Base-by-base conservation (phyloP, 2,329 filamentous ascomycete species). In the Cryphonectria nitschkei region DNA sequence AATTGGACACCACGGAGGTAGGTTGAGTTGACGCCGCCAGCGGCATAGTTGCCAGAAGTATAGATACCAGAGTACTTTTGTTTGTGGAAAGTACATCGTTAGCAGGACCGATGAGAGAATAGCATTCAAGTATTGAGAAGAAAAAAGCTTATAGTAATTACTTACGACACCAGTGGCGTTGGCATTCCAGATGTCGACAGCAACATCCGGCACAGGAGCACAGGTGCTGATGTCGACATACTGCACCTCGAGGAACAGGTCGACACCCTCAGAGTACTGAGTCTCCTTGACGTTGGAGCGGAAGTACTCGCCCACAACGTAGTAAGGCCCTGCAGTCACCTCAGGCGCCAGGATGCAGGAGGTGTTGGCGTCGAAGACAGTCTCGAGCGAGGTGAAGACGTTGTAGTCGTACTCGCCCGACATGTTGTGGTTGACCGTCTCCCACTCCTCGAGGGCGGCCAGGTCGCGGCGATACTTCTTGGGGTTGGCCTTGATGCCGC, bases 141-240 rank as follows among this genome's bases (percentile, higher is more conserved):
- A 32, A 2, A 14, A 8, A 11, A n/a, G 8, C 9, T 26, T 4
- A 9, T 32, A 7, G 1, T 11, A 50, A 43, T 65, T 65, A 50
- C 63, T 65, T 65, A 65, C 63, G 26, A 81, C 79, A 69, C 83
- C 82, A 0, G 80, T 81, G 11, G 80, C 78, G 67, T 82, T 82
- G 73, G 77, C 77, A 75, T 83, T 81, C 84, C 84, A 85, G 74
- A 84, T 79, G 70, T 85, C 84, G 50, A 85, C 76, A 54, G 79
- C 81, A 13, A 80, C 79, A 32, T 79, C 75, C 1, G 81, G 80
- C 16, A 85, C 76, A 26, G 82, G 80, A 72, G 82, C 79, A 76
- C 84, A 85, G 14, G 83, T 85, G 73, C 82, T 82, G 67, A 83
- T 41, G 32, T 73, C 71, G 26, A 73, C 69, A 34, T 73, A 73